A percentile compares a stretch with the other conserved stretches of the same genome.
Evolutionary conservation across 2,329 filamentous ascomycete genomes (phyloP).

Genomic region (Talaromyces pinophilus): DNA sequence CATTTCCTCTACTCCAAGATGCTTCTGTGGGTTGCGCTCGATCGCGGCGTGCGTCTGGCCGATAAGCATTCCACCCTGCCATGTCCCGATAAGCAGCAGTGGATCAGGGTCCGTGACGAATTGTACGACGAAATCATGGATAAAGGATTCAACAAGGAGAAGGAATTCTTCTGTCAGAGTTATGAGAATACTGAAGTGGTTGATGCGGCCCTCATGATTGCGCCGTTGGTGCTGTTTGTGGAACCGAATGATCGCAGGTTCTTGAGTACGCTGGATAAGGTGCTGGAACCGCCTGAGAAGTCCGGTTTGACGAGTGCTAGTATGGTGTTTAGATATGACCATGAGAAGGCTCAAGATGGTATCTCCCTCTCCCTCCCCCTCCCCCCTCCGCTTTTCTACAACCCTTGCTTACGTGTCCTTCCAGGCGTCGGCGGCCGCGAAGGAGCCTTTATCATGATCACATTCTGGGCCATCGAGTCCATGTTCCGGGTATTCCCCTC

Average conservation of each 20-base stretch:
- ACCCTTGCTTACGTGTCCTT: slow-evolving; percentile 22
- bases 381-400: slow-evolving; percentile 7
- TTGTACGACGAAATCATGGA: slow-evolving; percentile 77
- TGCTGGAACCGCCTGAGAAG: slow-evolving; percentile 71
- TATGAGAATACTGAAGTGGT: slow-evolving; percentile 71
- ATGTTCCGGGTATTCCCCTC: slow-evolving; percentile 63
- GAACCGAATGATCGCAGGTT: slow-evolving; percentile 76
- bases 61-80: slow-evolving; percentile 72
- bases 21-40: slow-evolving; percentile 80
- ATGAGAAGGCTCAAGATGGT: slow-evolving; percentile 69
- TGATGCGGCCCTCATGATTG: slow-evolving; percentile 74
- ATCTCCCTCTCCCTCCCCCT: slow-evolving; percentile 25
- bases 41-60: slow-evolving; percentile 70
- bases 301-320: slow-evolving; percentile 74
- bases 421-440: slow-evolving; percentile 71
- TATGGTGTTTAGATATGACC: slow-evolving; percentile 74
- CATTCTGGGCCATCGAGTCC: slow-evolving; percentile 79
- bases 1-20: slow-evolving; percentile 81
- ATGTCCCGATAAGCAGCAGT: slow-evolving; percentile 67
- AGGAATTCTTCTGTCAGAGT: slow-evolving; percentile 72
- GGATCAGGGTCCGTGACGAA: slow-evolving; percentile 66
- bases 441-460: slow-evolving; percentile 79
- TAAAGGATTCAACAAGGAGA: slow-evolving; percentile 71
- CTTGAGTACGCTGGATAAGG: slow-evolving; percentile 68
- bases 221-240: slow-evolving; percentile 77